Conservation (phyloP, 352 stramenopile genomes). For the Phytophthora multivora region DNA sequence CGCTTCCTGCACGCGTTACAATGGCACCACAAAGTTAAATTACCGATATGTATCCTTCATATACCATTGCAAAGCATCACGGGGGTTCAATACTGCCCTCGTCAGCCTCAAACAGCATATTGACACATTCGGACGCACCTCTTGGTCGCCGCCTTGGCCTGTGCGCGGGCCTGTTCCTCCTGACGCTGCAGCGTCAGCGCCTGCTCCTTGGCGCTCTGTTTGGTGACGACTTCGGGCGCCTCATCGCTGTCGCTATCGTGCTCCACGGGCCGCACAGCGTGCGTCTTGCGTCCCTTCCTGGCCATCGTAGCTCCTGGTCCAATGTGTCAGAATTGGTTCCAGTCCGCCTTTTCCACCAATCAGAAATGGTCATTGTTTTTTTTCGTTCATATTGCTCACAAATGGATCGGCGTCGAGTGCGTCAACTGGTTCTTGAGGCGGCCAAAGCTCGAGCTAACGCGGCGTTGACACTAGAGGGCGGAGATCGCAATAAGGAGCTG, state of each 20-base stretch:
- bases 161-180: constrained; percentile 52
- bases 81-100: background rate
- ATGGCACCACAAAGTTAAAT: constrained; percentile 11
- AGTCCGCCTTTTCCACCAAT: constrained; percentile 48
- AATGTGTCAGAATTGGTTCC: constrained; percentile 19
- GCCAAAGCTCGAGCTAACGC: constrained; percentile 53
- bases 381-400: constrained; percentile 37
- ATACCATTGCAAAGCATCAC: constrained; percentile 5
- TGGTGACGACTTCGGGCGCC: constrained; percentile 79
- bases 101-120: background rate
- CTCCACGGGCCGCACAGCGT: constrained; percentile 10
- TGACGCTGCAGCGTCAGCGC: constrained; percentile 51
- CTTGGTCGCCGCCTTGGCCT: constrained; percentile 47
- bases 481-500: constrained; percentile 31
- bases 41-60: background rate
- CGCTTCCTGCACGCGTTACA: constrained; percentile 49
- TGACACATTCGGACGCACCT: constrained; percentile 33
- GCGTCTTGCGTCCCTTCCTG: constrained; percentile 32
- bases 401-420: constrained; percentile 39
- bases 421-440: constrained; percentile 67
- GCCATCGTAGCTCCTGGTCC: constrained; percentile 18
- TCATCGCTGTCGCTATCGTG: constrained; percentile 71
- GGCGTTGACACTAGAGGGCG: constrained; percentile 44
- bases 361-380: background rate
- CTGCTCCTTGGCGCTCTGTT: constrained; percentile 65